Evolutionary conservation across 1,284 basidiomycete species (phyloP), one percentile per base, ranked within the genome.

Genomic region (Ustilago xerochloae): DNA sequence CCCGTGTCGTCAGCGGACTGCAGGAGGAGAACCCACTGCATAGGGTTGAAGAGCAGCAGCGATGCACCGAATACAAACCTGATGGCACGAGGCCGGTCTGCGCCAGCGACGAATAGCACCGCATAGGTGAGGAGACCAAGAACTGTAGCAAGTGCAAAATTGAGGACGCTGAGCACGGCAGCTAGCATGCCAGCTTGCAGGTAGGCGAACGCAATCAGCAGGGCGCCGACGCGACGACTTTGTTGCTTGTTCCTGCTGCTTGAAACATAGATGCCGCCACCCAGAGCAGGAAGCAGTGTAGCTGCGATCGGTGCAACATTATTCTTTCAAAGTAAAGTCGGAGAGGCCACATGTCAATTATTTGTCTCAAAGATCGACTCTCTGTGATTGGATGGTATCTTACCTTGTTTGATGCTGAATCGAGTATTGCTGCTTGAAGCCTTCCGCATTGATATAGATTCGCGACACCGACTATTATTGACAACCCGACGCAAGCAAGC

Each of bases 141-240:
- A 7, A 50, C 15, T 2, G 75, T 66, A 5, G 81, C 81, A 20
- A 78, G 66, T 8, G 72, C 59, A 30, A 80, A 78, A 45, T 83
- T 83, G 43, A 79, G 63, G 15, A 79, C 63, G 46, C 74, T 77
- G 20, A 81, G 49, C 5, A 80, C 75, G 8, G 74, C 75, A 6
- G 70, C 47, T 0, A 80, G 55, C 71, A 81, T 78, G 18, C 80
- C 80, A 0, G 75, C 72, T 29, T 82, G 66, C 3, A 83, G 62
- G 10, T 79, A 66, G 20, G 77, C 64, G 46, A 83, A 78, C 7
- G 76, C 69, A 18, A 75, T 65, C 18, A 81, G 46, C n/a, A 74
- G 70, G n/a, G 56, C 36, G 45, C 57, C 73, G 22, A 76, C 56
- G 9, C 61, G 59, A n/a, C 52, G 56, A 8, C 48, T 22, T 8